phyloP scores from a whole-genome alignment of 2,329 filamentous ascomycete genomes.

The Fusarium buxicola region DNA sequence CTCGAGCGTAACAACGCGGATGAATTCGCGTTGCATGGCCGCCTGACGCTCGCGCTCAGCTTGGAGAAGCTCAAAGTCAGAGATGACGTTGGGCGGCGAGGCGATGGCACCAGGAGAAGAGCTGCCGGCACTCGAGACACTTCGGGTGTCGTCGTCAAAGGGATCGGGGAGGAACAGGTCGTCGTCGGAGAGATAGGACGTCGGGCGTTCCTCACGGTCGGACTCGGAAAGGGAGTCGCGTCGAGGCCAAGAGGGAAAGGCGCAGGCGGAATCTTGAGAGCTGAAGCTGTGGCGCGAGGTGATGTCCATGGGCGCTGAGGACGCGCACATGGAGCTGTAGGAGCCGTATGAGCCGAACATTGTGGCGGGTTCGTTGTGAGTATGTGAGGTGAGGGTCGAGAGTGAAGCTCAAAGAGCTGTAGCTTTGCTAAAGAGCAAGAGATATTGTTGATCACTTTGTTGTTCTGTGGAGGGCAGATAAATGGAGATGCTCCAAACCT shows the following conservation, averaged over 20 bases:
- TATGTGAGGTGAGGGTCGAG: constrained; percentile 36
- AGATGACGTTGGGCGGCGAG: constrained; percentile 53
- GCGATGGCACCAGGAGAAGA: constrained; percentile 50
- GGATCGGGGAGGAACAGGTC: constrained; percentile 67
- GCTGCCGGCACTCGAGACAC: constrained; percentile 60
- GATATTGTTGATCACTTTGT: constrained; percentile 31
- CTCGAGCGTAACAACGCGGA: constrained; percentile 63
- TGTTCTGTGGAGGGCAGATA: constrained; percentile 36
- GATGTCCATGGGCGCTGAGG: constrained; percentile 61
- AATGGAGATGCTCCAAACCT: constrained; percentile 36
- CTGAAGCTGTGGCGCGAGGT: constrained; percentile 54
- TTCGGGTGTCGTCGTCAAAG: constrained; percentile 63
- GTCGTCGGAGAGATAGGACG: constrained; percentile 72
- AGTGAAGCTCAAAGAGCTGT: constrained; percentile 37
- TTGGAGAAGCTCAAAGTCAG: constrained; percentile 62
- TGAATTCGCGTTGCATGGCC: constrained; percentile 63
- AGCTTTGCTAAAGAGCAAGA: constrained; percentile 34
- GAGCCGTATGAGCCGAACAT: constrained; percentile 65
- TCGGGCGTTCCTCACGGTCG: constrained; percentile 58
- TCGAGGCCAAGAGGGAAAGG: constrained; percentile 70
- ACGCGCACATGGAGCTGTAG: constrained; percentile 61
- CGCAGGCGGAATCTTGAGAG: constrained; percentile 60
- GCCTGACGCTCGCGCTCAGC: constrained; percentile 62
- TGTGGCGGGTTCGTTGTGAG: constrained; percentile 42
- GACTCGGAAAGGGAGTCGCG: constrained; percentile 62